Conservation (phyloP, 225 moss, liverwort and hornwort genomes). For the Pseudoscleropodium purum region DNA sequence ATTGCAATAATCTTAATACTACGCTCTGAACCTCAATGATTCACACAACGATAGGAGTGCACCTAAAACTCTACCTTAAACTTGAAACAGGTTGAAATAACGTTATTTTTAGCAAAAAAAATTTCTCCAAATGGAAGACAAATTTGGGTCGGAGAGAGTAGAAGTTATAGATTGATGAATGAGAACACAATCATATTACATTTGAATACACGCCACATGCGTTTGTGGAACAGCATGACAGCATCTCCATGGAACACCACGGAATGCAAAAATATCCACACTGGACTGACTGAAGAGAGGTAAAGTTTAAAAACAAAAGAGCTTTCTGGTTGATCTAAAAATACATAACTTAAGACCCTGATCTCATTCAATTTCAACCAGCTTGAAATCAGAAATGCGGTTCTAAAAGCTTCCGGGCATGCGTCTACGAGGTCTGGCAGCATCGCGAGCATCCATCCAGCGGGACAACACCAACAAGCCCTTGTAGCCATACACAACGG, state of each 20-base stretch:
- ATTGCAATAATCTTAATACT: no score
- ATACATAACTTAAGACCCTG: not conserved
- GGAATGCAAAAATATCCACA: not conserved
- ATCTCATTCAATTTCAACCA: not conserved
- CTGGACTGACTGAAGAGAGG: not conserved
- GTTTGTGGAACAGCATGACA: not conserved
- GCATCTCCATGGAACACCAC: not conserved
- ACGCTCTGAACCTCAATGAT: no score
- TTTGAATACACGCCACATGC: not conserved
- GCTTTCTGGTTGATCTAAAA: not conserved
- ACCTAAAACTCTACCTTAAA: no score
- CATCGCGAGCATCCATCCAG: constrained; percentile 55
- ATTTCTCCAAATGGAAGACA: no score
- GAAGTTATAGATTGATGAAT: not conserved
- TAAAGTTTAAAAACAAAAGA: not conserved
- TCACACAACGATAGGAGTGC: no score
- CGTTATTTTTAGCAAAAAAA: no score
- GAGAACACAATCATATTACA: not conserved
- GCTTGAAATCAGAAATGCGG: not conserved
- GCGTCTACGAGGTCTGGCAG: constrained; percentile 36
- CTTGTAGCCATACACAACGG: constrained; percentile 32
- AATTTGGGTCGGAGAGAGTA: no score
- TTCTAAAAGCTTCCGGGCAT: constrained; percentile 28
- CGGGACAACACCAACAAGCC: constrained; percentile 37
- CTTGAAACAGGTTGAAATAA: no score